phyloP scores from a whole-genome alignment of 345 rosid species.

The Eucalyptus erythrocorys region DNA sequence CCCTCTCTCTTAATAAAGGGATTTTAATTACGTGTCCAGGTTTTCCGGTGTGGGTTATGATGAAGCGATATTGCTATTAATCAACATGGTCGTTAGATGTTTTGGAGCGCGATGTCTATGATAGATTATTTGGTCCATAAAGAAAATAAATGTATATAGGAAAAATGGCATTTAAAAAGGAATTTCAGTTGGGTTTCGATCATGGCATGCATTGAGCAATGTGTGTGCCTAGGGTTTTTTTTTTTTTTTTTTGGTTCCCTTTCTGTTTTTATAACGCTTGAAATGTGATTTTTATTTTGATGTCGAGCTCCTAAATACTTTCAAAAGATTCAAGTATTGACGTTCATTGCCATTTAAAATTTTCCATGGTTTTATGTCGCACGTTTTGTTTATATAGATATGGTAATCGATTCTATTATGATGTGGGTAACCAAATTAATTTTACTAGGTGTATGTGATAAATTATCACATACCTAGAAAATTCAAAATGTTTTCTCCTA shows the following conservation, averaged over 20 bases:
- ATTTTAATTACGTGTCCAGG: not conserved
- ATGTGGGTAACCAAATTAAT: not conserved
- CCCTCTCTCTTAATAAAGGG: not conserved
- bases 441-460: not conserved
- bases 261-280: not conserved
- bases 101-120: not conserved
- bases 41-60: not conserved
- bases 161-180: not conserved
- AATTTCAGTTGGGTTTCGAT: not conserved
- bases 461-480: not conserved
- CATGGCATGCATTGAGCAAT: not conserved
- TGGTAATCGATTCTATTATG: not conserved
- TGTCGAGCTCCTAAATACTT: not conserved
- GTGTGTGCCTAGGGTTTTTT: not conserved
- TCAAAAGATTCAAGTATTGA: not conserved
- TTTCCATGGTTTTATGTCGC: not conserved
- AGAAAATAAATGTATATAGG: fast-evolving
- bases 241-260: not conserved
- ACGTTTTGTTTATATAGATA: not conserved
- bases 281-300: not conserved
- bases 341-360: not conserved
- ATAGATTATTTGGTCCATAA: not conserved
- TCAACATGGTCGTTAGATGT: not conserved
- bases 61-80: not conserved
- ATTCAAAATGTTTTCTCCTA: not conserved